A percentile compares a stretch with the other conserved stretches of the same genome.
Conservation (phyloP, 441 rosid genomes). For the Bruguiera hainesii region DNA sequence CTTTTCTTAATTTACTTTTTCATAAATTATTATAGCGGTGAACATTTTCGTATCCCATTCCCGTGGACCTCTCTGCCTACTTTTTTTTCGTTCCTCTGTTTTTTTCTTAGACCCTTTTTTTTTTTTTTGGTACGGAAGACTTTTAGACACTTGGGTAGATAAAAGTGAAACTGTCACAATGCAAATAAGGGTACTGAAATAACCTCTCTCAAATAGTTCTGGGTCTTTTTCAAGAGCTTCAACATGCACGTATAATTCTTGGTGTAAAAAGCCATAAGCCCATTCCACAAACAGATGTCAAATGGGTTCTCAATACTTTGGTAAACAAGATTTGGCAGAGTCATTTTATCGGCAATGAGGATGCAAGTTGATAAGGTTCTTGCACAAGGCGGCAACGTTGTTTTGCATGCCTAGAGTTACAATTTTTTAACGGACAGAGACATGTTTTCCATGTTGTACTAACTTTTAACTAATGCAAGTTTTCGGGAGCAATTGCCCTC, state of each 20-base stretch:
- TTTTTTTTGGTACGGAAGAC: too few species aligned
- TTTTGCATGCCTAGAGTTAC: constrained; percentile 40
- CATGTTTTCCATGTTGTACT: constrained; percentile 32
- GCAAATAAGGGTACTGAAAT: too few species aligned
- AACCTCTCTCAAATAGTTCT: too few species aligned
- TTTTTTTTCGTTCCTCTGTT: too few species aligned
- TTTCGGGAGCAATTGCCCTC: constrained; percentile 14
- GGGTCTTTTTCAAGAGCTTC: constrained; percentile 35
- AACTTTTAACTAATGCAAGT: constrained; percentile 33
- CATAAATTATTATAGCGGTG: too few species aligned
- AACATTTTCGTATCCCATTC: too few species aligned
- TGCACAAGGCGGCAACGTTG: constrained; percentile 40
- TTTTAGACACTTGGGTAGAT: too few species aligned
- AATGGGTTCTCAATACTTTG: constrained; percentile 26
- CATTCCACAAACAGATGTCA: constrained; percentile 58
- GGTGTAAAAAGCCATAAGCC: constrained; percentile 46
- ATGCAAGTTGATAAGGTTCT: constrained; percentile 54
- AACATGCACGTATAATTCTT: constrained; percentile 38
- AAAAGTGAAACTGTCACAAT: too few species aligned
- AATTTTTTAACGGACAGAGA: constrained; percentile 49
- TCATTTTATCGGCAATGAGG: constrained; percentile 40
- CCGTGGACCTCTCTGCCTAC: too few species aligned
- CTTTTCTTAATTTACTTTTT: too few species aligned
- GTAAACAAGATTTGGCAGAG: constrained; percentile 45
- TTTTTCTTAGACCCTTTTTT: too few species aligned